Base-by-base conservation (phyloP, 768 basidiomycete genomes). In the Favolaschia claudopus region DNA sequence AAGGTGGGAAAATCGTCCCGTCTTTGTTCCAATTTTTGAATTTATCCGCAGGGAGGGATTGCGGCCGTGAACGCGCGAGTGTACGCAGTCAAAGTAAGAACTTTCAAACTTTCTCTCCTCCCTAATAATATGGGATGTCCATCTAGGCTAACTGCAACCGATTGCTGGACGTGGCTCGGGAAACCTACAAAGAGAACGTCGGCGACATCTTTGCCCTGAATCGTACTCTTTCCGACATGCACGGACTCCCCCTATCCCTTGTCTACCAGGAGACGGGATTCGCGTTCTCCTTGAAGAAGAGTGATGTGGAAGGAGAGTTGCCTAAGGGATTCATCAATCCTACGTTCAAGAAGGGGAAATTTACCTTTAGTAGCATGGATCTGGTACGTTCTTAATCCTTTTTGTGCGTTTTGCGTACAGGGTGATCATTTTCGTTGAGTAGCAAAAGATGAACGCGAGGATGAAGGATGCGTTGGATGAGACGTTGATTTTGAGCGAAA, bases 381-480 rank as follows among this genome's bases (percentile, higher is more conserved):
- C 71, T 96, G 77, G 95, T 95, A 51, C 57, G 85, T 69, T 33
- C 17, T 51, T 10, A 9, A 31, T 29, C 43, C 14, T 28, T 57
- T 37, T 31, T 28, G 12, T 20, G 22, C 31, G 12, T 56, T 12
- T 22, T 28, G 33, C 33, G 17, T 7, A 20, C 20, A 37, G 38
- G 14, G 36, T 46, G 31, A 43, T 17, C 47, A n/a, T 46, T 25
- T 5, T 25, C 20, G 39, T 4, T 4, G 34, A 46, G 5, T 55
- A 95, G 94, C 91, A 92, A 71, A 94, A 95, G 67, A 79, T 92
- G 76, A 96, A 95, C 69, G 87, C 92, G 0, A 78, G 94, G 42
- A 92, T 97, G 87, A 90, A 89, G 65, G 94, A 96, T 69, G 89
- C 93, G 0, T 76, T 96, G n/a, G 89, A 95, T 56, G 96, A 99